Base-by-base conservation (phyloP, 2,329 filamentous ascomycete species). In the Byssoonygena ceratinophila region DNA sequence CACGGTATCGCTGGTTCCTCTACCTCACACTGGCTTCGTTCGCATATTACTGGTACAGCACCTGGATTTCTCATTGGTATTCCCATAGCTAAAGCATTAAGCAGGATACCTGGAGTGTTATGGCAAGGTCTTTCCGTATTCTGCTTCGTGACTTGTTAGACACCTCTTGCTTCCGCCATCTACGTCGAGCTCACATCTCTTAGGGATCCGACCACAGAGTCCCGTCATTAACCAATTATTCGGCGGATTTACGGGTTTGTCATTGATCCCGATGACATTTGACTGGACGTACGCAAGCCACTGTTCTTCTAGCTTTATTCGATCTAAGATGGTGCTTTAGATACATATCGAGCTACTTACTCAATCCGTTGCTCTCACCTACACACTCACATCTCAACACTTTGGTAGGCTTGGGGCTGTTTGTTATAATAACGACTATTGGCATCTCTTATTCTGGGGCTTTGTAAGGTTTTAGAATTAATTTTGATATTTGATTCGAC, bases 361-460 rank as follows among this genome's bases (percentile, higher is more conserved):
- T 79, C 25, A 84, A 80, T 9, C 84, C 83, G 18, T 67, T 87
- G 32, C 82, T 86, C 45, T 78, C 82, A 2, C 83, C 84, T 4
- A 87, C 82, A 80, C 79, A 83, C 62, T 84, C 83, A 6, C 87
- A 87, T 57, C 82, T 80, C 54, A 88, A 88, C 62, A 85, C 82
- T 0, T 65, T 85, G 40, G 78, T 86, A 25, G 83, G 83, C 14
- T 77, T 86, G 25, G 72, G 84, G 1, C 25, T 76, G 1, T 87
- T 84, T 62, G 85, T 80, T 62, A 75, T 85, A 54, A 65, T 84
- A n/a, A 67, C 76, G 1, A 73, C 78, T 1, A 71, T 77, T 0
- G 68, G 75, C 3, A 67, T 88, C n/a, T 83, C 87, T 63, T 89
- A 82, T 62, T 77, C 73, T 5, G 80, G 80, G 7, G 69, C 74